A percentile compares a stretch with the other conserved stretches of the same genome.
Conservation (phyloP, 352 stramenopile genomes). For the Pythium rishiriense region DNA sequence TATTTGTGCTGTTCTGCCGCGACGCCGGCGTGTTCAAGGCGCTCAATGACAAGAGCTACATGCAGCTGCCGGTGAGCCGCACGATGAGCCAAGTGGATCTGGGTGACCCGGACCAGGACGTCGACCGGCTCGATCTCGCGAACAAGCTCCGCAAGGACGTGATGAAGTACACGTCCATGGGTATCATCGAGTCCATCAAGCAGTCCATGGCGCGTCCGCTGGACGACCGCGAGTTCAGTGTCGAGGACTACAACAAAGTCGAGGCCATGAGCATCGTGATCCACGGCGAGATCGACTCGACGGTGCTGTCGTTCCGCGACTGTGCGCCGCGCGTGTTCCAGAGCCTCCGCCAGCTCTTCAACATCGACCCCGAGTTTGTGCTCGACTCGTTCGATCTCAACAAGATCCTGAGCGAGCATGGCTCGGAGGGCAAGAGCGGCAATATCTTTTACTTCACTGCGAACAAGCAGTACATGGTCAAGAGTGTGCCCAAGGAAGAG, state of each 20-base stretch:
- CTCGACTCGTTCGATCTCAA: slow-evolving; percentile 74
- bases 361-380: slow-evolving; percentile 68
- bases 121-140: slow-evolving; percentile 57
- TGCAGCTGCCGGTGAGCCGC: slow-evolving; percentile 35
- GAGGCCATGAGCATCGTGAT: slow-evolving; percentile 74
- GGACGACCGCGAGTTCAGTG: slow-evolving; percentile 40
- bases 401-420: slow-evolving; percentile 74
- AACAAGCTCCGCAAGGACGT: slow-evolving; percentile 82
- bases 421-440: slow-evolving; percentile 81
- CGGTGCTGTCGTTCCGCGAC: slow-evolving; percentile 68
- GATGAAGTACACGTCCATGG: slow-evolving; percentile 88
- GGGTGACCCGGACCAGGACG: slow-evolving; percentile 9
- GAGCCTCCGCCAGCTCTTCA: slow-evolving; percentile 72
- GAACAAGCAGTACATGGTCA: slow-evolving; percentile 89
- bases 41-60: slow-evolving; percentile 31
- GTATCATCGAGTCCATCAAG: slow-evolving; percentile 75
- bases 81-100: slow-evolving; percentile 17
- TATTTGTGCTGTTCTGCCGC: slow-evolving; percentile 78
- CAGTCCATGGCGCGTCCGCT: slow-evolving; percentile 41
- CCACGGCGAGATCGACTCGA: slow-evolving; percentile 54
- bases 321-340: slow-evolving; percentile 81
- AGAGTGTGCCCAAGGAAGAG: slow-evolving; percentile 85
- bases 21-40: slow-evolving; percentile 65
- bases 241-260: slow-evolving; percentile 71
- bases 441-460: slow-evolving; percentile 90